Conservation (phyloP, 2,329 filamentous ascomycete genomes). For the Catunica adiposa region DNA sequence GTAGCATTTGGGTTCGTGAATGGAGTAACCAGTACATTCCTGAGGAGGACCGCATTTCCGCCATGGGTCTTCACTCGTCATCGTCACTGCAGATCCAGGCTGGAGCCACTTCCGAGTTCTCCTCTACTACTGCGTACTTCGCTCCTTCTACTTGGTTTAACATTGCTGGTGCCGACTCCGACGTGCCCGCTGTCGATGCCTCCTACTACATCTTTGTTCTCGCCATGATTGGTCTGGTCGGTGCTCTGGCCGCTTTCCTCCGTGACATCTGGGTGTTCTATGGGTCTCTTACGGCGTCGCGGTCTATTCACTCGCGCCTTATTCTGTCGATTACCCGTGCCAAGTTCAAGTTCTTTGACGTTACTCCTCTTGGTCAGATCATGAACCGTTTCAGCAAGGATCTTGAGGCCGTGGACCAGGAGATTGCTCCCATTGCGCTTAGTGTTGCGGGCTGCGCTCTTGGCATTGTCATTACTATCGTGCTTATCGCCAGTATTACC, state of each 20-base stretch:
- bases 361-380: constrained; percentile 83
- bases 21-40: constrained; percentile 81
- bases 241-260: constrained; percentile 64
- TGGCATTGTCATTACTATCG: constrained; percentile 65
- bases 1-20: constrained; percentile 84
- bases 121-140: constrained; percentile 5
- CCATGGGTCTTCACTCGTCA: constrained; percentile 1
- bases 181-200: constrained; percentile 46
- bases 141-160: constrained; percentile 9
- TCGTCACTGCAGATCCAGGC: constrained; percentile 8
- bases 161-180: constrained; percentile 3
- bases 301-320: constrained; percentile 62
- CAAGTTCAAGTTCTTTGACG: constrained; percentile 95
- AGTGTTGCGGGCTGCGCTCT: constrained; percentile 48
- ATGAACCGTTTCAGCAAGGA: constrained; percentile 99
- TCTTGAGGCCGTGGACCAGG: constrained; percentile 84
- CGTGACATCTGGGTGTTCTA: constrained; percentile 83
- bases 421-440: constrained; percentile 84
- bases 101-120: neutral
- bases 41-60: constrained; percentile 20
- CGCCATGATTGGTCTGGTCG: constrained; percentile 58
- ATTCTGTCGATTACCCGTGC: constrained; percentile 69
- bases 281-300: constrained; percentile 77
- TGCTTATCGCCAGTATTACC: constrained; percentile 75
- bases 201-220: constrained; percentile 74